These are phyloP conservation scores for Begonia fuchsioides DNA, from an alignment of 306 rosid species.

Conservation along the genomic window DNA sequence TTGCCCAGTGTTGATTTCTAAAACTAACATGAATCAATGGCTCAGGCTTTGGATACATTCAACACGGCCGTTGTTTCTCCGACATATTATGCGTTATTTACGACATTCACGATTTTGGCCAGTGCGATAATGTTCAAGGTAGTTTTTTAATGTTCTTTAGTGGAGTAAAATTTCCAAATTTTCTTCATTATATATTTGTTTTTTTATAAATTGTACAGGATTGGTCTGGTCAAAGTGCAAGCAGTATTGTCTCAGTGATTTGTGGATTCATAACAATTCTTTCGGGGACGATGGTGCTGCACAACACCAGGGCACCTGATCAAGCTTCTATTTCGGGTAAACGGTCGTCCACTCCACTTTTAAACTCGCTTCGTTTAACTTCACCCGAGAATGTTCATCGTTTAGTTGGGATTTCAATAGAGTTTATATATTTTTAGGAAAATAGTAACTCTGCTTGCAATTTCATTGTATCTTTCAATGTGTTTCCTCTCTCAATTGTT, in stretches of 20 bases:
- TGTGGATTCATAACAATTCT: conserved; percentile 79
- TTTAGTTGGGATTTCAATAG: no score
- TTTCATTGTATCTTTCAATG: no score
- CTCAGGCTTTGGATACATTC: conserved; percentile 82
- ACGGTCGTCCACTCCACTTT: no score
- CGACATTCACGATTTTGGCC: conserved; percentile 76
- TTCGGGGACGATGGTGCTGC: conserved; percentile 76
- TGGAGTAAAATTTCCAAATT: background rate
- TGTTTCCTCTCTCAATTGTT: background rate
- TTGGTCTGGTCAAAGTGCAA: conserved; percentile 81
- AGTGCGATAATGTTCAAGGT: conserved; percentile 93
- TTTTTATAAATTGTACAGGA: conserved; percentile 27
- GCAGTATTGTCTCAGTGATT: conserved; percentile 68
- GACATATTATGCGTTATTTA: conserved; percentile 77
- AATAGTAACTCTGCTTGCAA: no score
- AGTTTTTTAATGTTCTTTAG: conserved; percentile 1
- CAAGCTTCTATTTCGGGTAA: conserved; percentile 46
- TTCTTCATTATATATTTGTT: background rate
- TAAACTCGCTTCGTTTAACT: conserved; percentile 10
- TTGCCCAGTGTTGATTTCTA: background rate
- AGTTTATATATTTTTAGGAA: no score
- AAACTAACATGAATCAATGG: background rate
- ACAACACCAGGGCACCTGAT: conserved; percentile 59
- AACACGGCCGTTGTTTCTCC: conserved; percentile 83
- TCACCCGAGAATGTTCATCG: conserved; percentile 6